Evolutionary conservation across 192 early-diverging fungal species (phyloP).

Genomic region (Thamnidium elegans): DNA sequence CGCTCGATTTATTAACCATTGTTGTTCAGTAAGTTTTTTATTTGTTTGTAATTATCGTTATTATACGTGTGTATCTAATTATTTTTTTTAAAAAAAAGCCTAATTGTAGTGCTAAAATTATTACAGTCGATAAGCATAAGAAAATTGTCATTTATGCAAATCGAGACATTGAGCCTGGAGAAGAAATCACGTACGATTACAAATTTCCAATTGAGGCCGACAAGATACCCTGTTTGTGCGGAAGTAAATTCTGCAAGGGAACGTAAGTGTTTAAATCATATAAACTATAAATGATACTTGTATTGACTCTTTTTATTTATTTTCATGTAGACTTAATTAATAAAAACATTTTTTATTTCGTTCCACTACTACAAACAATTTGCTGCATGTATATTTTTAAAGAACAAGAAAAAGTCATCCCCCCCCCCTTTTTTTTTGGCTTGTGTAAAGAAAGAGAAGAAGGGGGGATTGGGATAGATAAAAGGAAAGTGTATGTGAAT

Average conservation of each 20-base stretch:
- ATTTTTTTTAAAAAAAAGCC: conserved; percentile 64
- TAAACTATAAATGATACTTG: not conserved
- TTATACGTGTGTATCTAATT: not conserved
- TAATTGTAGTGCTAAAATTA: conserved; percentile 96
- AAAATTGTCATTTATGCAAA: conserved; percentile 98
- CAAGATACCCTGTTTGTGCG: conserved; percentile 97
- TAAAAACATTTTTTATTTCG: no score
- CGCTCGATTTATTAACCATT: conserved; percentile 97
- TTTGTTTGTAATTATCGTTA: not conserved
- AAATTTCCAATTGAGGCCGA: conserved; percentile 91
- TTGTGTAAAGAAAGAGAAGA: no score
- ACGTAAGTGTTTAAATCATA: conserved; percentile 50
- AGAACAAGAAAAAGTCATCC: no score
- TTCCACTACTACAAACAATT: no score
- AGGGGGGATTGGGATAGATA: no score
- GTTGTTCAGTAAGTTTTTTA: conserved; percentile 74
- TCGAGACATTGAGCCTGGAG: conserved; percentile 86
- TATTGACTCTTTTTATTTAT: not conserved
- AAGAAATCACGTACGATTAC: conserved; percentile 99
- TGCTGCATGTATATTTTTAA: no score
- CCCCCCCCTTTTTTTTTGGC: no score
- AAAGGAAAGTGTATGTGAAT: no score
- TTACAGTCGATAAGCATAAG: conserved; percentile 85
- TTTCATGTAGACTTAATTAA: conserved; percentile 5
- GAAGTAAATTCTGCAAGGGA: conserved; percentile 76